Conservation (phyloP, 805 yeast species). For the Candida takata region DNA sequence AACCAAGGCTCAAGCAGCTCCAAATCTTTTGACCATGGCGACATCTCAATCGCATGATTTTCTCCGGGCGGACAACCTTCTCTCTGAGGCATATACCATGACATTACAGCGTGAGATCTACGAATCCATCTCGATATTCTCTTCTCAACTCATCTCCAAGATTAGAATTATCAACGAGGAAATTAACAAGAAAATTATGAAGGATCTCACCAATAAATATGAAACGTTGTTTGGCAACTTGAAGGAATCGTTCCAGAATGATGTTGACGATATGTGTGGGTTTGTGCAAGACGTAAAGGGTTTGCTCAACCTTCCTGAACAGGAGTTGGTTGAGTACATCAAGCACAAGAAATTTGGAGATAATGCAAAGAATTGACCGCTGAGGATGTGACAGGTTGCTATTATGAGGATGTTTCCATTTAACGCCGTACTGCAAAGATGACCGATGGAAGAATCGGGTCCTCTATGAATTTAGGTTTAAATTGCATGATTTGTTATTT, state of each 20-base stretch:
- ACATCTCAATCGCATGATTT: too few species aligned
- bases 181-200: constrained; percentile 28
- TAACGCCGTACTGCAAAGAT: too few species aligned
- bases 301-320: constrained; percentile 30
- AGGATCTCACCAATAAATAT: constrained; percentile 30
- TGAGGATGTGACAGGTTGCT: background rate
- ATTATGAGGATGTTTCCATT: too few species aligned
- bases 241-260: constrained; percentile 28
- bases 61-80: constrained; percentile 8
- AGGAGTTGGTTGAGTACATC: constrained; percentile 25
- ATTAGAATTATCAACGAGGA: constrained; percentile 31
- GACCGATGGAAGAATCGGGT: too few species aligned
- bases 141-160: constrained; percentile 28
- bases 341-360: constrained; percentile 17
- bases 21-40: too few species aligned
- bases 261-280: constrained; percentile 30
- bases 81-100: constrained; percentile 27
- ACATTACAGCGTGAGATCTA: constrained; percentile 31
- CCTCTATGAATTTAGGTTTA: too few species aligned
- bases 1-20: too few species aligned
- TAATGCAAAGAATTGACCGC: background rate
- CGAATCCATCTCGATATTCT: constrained; percentile 27
- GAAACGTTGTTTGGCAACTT: constrained; percentile 26
- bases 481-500: too few species aligned
- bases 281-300: constrained; percentile 30